phyloP scores from a whole-genome alignment of 2,329 filamentous ascomycete species.

The Ceratocystis albifundus region DNA sequence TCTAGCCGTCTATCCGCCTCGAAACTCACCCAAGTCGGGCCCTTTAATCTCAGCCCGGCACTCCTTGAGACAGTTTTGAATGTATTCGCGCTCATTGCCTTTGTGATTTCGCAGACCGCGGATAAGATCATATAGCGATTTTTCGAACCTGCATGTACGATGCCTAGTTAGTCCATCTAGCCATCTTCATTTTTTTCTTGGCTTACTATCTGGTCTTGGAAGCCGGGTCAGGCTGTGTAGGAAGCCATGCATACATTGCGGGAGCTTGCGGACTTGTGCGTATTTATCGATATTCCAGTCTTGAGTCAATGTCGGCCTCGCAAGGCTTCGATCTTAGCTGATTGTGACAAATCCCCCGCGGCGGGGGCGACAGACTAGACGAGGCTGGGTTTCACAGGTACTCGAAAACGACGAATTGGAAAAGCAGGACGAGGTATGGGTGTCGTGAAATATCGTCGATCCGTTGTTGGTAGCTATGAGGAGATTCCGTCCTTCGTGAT shows the following conservation, averaged over 20 bases:
- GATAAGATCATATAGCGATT: slow-evolving; percentile 97
- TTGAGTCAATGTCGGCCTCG: neutral
- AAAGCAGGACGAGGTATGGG: neutral
- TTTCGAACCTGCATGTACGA: slow-evolving; percentile 71
- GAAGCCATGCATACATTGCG: slow-evolving; percentile 5
- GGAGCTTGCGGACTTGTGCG: neutral
- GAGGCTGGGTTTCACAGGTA: slow-evolving; percentile 1
- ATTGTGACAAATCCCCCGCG: slow-evolving; percentile 6
- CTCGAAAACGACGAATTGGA: neutral
- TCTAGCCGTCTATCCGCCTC: too few relatives aligned
- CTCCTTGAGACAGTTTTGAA: slow-evolving; percentile 86
- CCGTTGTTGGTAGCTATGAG: too few relatives aligned
- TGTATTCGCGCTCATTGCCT: slow-evolving; percentile 88
- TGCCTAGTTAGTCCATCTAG: slow-evolving; percentile 1
- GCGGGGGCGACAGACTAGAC: neutral
- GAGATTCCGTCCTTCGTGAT: neutral
- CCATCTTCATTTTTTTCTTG: neutral
- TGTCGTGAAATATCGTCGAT: neutral
- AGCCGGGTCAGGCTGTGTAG: slow-evolving; percentile 27
- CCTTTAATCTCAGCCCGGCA: slow-evolving; percentile 85
- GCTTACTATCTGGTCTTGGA: slow-evolving; percentile 6
- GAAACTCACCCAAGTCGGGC: slow-evolving; percentile 71
- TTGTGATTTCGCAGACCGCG: slow-evolving; percentile 91
- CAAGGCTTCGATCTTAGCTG: neutral
- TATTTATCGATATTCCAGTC: neutral